Base-by-base conservation (phyloP, 2,329 filamentous ascomycete species). In the Aureobasidium sp. region DNA sequence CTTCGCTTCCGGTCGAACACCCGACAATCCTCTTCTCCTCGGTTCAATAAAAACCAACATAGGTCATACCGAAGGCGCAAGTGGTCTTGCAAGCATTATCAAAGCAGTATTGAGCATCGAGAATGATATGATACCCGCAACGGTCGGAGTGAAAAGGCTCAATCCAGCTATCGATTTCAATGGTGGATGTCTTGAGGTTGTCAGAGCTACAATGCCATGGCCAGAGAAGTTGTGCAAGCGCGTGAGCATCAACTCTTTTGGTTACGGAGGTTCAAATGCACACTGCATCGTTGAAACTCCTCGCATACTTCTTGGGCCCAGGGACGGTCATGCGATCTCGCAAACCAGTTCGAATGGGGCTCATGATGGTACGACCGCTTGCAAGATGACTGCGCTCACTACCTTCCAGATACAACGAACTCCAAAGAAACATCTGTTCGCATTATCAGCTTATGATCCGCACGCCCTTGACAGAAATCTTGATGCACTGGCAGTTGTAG, bases 1-100 rank as follows among this genome's bases (percentile, higher is more conserved):
- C 16, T 47, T 60, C 29, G 16, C 29, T 15, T 37, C 21, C 11
- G 21, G 27, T 15, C 7, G 36, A 25, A 58, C 16, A 2, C 25
- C 27, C 10, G 11, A 11, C 2, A 42, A 30, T 5, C 52, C 27
- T 13, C 16, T 69, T 57, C 16, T 59, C 39, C 64, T 73, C 3
- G 70, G 70, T n/a, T 68, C 67, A 0, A 66, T 72, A 32, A 72
- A 73, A 49, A 67, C 66, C 10, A 69, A 71, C 27, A 61, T 73
- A 30, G 81, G 81, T 27, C 80, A 83, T 64, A 77, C 77, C 0
- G 80, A 83, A 67, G 77, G 78, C 10, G 74, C 77, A 1, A 78
- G 79, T 3, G 81, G 80, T 0, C 67, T 83, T 25, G 37, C 52
- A n/a, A 41, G 36, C 9, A 9, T 55, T 5, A 42, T 83, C 16